Evolutionary conservation across 2,329 filamentous ascomycete genomes (phyloP), one percentile per base, ranked within the genome.

Genomic region (Pseudocercospora pini-densiflorae): DNA sequence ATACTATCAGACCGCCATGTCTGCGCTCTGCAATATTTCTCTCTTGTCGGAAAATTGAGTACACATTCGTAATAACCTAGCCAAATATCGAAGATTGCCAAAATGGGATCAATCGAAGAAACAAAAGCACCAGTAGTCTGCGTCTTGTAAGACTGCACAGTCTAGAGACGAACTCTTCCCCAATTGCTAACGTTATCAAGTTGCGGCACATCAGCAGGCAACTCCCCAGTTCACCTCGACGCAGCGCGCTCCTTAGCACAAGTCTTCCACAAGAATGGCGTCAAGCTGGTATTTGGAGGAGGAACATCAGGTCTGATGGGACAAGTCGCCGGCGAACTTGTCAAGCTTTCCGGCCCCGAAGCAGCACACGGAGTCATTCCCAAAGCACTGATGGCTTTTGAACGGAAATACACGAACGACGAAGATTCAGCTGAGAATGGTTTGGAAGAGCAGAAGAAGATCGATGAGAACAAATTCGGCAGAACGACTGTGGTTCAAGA

Each of bases 281-380:
- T 95, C 74, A 86, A 87, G 7, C 88, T 99, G 54, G 93, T 98
- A 70, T 98, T 97, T 79, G 94, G 94, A 72, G 95, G 95, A 72
- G 95, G 95, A 76, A 97, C 94, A 2, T 89, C 93, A 40, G 95
- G 95, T 10, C 86, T 99, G 54, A 99, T 99, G 95, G 95, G 95
- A 76, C 93, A 97, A 77, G 81, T 98, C n/a, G 93, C 95, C 45
- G 90, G 90, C 74, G 93, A 92, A 0, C 88, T 98, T 24, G 93
- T 96, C 71, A 85, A 90, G 0, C 87, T 97, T 70, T 89, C 90
- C 6, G 94, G 95, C 2, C 92, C 93, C 0, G 80, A 88, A 61
- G 82, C 90, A 10, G 94, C 97, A 19, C 94, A 97, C 81, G 95
- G 95, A 75, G 92, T 99, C 78, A 97, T 98, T 75, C 95, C 95